phyloP scores from a whole-genome alignment of 208 protist species.

The Plasmodiophora brassicae region DNA sequence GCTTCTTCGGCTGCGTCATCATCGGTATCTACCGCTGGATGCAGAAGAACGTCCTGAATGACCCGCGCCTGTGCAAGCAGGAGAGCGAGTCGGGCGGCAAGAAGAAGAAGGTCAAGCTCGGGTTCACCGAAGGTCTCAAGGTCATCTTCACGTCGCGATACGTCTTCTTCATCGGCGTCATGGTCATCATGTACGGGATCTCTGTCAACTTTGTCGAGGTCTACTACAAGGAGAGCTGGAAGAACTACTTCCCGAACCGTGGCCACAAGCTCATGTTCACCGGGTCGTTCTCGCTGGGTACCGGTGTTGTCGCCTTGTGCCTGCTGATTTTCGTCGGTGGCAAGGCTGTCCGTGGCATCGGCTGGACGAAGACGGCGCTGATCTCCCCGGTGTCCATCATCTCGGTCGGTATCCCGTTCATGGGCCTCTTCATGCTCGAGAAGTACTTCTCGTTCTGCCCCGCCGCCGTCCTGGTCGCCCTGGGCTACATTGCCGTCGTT shows the following conservation, averaged over 20 bases:
- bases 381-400: not conserved
- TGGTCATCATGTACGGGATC: not conserved
- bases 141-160: not conserved
- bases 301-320: not conserved
- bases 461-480: not conserved
- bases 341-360: not conserved
- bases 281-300: not conserved
- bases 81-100: not conserved
- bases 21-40: not conserved
- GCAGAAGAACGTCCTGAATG: not conserved
- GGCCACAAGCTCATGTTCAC: not conserved
- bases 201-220: slow-evolving; percentile 15
- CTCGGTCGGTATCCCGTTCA: not conserved
- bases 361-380: slow-evolving; percentile 19
- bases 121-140: not conserved
- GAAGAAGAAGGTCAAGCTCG: slow-evolving; percentile 4
- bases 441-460: slow-evolving; percentile 1
- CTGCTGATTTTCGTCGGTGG: not conserved
- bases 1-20: not conserved
- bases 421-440: not conserved
- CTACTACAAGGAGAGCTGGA: not conserved
- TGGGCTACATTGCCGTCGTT: not conserved
- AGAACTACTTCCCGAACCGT: not conserved
- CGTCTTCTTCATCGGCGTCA: slow-evolving; percentile 7
- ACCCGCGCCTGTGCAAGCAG: not conserved